These are phyloP conservation scores for Fistulinella cinereoalba DNA, from an alignment of 1,284 basidiomycete species.

Conservation along the genomic window DNA sequence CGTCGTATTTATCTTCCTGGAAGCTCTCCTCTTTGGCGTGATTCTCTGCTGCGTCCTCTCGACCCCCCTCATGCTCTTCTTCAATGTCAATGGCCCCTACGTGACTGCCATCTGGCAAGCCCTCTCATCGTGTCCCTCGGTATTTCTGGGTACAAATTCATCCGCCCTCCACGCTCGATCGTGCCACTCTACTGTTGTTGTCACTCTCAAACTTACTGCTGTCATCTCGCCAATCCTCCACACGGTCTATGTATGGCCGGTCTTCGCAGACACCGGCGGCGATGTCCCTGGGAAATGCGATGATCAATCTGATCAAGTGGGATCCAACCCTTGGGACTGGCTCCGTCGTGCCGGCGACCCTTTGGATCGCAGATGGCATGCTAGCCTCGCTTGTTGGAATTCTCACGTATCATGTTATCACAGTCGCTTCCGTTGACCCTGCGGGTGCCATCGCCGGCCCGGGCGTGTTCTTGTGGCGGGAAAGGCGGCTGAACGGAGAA, in stretches of 20 bases:
- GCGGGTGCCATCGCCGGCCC: constrained; percentile 46
- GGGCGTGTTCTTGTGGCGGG: constrained; percentile 44
- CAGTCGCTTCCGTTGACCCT: constrained; percentile 33
- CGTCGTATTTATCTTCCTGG: constrained; percentile 19
- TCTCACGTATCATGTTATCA: constrained; percentile 38
- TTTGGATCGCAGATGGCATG: constrained; percentile 41
- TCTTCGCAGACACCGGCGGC: constrained; percentile 22
- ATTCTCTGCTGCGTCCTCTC: constrained; percentile 38
- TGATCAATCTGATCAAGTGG: constrained; percentile 45
- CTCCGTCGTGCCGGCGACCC: constrained; percentile 36
- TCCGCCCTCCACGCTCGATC: constrained; percentile 34
- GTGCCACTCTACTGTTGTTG: constrained; percentile 37
- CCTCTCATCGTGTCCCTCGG: constrained; percentile 38
- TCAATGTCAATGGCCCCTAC: constrained; percentile 31
- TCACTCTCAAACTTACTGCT: constrained; percentile 31
- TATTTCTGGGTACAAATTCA: constrained; percentile 12
- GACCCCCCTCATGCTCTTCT: constrained; percentile 34
- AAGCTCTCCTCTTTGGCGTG: constrained; percentile 43
- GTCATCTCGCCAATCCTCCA: constrained; percentile 40
- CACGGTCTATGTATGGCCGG: constrained; percentile 35
- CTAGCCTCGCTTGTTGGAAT: constrained; percentile 22
- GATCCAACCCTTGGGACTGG: constrained; percentile 37
- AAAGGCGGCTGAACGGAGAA: constrained; percentile 20
- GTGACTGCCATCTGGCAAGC: constrained; percentile 46
- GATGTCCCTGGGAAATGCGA: constrained; percentile 23